Base-by-base conservation (phyloP, 495 filamentous ascomycete species). In the Trypethelium eluteriae region DNA sequence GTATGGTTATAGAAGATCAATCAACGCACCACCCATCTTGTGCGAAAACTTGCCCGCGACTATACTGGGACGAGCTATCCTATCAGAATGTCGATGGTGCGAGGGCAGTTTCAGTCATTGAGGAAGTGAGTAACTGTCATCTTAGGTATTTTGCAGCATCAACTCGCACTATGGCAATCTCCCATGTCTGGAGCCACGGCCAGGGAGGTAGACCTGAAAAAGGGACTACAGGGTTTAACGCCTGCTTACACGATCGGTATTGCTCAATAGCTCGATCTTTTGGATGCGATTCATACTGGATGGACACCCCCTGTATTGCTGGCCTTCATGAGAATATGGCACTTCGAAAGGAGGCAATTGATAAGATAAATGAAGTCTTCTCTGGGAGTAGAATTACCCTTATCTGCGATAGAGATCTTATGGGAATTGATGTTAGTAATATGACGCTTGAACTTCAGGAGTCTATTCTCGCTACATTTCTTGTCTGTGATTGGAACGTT, bases 401-500 rank as follows among this genome's bases (percentile, higher is more conserved):
- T 3, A 44, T 75, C 1, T 70, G 70, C 57, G 73, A 75, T 63
- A 34, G 50, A 62, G 73, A 75, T 65, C 63, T 75, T 18, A 69
- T 69, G 66, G 36, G 34, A 1, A 70, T 75, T 16, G 68, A 72
- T 67, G 62, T 67, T 3, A n/a, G 39, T 44, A 41, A 47, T 18
- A 4, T 49, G 10, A 47, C 46, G 10, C 14, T 69, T 0, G 12
- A 59, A 35, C 62, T 62, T 18, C 49, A 63, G 11, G 71, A 73
- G 66, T 65, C 64, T 1, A 66, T 73, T 39, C 44, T 70, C 12
- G 57, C 64, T 44, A 70, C 65, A 34, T 18, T 70, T 12, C 39
- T 73, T 16, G 69, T 70, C n/a, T 74, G 73, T 38, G 72, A 75
- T 63, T 75, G 72, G 73, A 74, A 69, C 47, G 62, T 72, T 12